A percentile compares a stretch with the other conserved stretches of the same genome.
These are phyloP conservation scores for Gryganskiella cystojenkinii DNA, from an alignment of 192 early-diverging fungal genomes.

Conservation along the genomic window DNA sequence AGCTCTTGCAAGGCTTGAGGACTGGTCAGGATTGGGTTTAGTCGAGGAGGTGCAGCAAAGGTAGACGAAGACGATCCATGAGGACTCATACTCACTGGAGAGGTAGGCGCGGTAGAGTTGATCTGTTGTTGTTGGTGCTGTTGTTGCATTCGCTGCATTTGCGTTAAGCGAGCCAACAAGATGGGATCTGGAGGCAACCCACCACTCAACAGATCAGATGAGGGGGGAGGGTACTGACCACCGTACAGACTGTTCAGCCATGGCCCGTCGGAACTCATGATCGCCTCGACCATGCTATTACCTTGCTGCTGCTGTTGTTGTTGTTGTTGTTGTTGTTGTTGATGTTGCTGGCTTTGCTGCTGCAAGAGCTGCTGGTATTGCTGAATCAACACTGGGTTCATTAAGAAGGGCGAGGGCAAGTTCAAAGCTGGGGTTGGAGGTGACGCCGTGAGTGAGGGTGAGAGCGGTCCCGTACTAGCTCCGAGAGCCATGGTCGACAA, in stretches of 20 bases:
- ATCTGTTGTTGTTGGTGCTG: conserved; percentile 21
- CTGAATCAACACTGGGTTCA: conserved; percentile 34
- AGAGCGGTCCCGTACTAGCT: conserved; percentile 24
- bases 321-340: not conserved
- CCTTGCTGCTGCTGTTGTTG: conserved; percentile 5
- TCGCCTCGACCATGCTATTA: no score
- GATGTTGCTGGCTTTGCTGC: conserved; percentile 11
- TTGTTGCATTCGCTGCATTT: conserved; percentile 16
- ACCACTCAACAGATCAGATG: no score
- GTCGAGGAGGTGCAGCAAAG: not conserved
- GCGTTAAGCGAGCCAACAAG: conserved; percentile 8
- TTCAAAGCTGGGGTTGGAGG: conserved; percentile 47
- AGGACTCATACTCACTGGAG: no score
- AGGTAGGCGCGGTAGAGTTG: not conserved
- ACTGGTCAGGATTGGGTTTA: conserved; percentile 2
- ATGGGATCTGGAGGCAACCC: conserved; percentile 9
- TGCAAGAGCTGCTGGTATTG: conserved; percentile 49
- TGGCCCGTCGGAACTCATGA: no score
- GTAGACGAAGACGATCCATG: not conserved
- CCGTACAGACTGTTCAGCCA: no score
- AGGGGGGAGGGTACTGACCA: no score
- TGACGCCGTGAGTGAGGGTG: conserved; percentile 43
- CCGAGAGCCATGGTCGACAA: conserved; percentile 5
- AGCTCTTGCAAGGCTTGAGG: not conserved
- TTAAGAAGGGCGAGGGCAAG: conserved; percentile 19